These are phyloP conservation scores for Cryptosporidium meleagridis DNA, from an alignment of 169 alveolate genomes.

Conservation along the genomic window DNA sequence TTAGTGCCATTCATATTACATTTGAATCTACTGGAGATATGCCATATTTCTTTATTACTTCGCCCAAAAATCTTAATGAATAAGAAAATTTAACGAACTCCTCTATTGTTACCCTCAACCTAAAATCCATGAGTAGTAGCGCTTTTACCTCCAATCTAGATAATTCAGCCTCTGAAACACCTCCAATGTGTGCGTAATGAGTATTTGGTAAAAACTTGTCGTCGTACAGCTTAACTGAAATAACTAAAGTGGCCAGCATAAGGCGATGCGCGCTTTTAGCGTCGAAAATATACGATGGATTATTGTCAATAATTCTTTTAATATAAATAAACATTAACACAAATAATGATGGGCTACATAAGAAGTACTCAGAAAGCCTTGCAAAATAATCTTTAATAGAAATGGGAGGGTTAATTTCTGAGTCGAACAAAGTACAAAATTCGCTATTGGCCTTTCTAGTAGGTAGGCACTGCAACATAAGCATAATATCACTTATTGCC, in stretches of 20 bases:
- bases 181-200: slow-evolving; percentile 54
- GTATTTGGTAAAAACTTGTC: slow-evolving; percentile 50
- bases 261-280: slow-evolving; percentile 48
- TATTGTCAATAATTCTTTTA: slow-evolving; percentile 31
- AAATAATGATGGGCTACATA: slow-evolving; percentile 68
- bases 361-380: slow-evolving; percentile 29
- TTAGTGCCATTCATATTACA: not conserved
- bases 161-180: slow-evolving; percentile 46
- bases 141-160: slow-evolving; percentile 36
- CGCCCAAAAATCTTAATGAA: slow-evolving; percentile 43
- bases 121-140: slow-evolving; percentile 25
- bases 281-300: slow-evolving; percentile 51
- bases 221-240: slow-evolving; percentile 44
- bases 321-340: slow-evolving; percentile 55
- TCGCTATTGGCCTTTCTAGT: not conserved
- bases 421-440: slow-evolving; percentile 18
- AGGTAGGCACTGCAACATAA: not conserved
- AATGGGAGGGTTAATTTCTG: not conserved
- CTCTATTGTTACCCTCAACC: slow-evolving; percentile 27
- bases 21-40: not conserved
- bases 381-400: slow-evolving; percentile 38
- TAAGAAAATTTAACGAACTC: slow-evolving; percentile 33
- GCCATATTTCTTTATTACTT: not conserved
- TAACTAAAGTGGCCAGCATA: slow-evolving; percentile 37
- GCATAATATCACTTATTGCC: slow-evolving; percentile 2